These are phyloP conservation scores for Botrytis tulipae DNA, from an alignment of 2,329 filamentous ascomycete species.

Conservation along the genomic window DNA sequence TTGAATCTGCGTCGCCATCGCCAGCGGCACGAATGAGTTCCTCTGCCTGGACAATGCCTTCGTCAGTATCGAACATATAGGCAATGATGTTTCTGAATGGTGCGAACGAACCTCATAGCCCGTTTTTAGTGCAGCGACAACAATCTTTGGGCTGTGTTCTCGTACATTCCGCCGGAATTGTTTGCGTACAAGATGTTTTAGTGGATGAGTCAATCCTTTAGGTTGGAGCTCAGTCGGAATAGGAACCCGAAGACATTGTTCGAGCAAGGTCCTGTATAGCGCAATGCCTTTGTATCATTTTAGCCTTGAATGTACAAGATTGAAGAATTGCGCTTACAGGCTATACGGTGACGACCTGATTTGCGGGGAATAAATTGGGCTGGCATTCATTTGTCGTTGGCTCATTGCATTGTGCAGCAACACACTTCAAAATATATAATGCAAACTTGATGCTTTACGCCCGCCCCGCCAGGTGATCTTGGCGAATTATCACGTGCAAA, in stretches of 20 bases:
- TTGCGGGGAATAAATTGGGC: constrained; percentile 45
- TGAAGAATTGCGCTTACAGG: constrained; percentile 42
- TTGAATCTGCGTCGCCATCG: constrained; percentile 27
- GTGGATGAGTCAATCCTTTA: constrained; percentile 41
- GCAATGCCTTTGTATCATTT: constrained; percentile 54
- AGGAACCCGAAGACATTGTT: constrained; percentile 52
- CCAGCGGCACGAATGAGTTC: constrained; percentile 34
- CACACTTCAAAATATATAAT: background rate
- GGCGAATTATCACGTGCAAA: background rate
- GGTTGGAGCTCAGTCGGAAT: constrained; percentile 49
- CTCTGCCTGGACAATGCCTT: constrained; percentile 27
- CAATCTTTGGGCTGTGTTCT: constrained; percentile 57
- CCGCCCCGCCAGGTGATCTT: background rate
- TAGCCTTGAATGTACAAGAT: background rate
- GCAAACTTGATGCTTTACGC: background rate
- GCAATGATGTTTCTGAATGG: background rate
- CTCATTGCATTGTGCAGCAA: constrained; percentile 4
- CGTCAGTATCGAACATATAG: background rate
- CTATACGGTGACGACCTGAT: constrained; percentile 51
- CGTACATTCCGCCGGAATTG: constrained; percentile 60
- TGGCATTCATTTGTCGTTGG: constrained; percentile 44
- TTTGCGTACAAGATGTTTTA: constrained; percentile 58
- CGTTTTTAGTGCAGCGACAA: constrained; percentile 60
- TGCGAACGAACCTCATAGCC: constrained; percentile 60
- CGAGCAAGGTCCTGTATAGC: constrained; percentile 69